phyloP scores from a whole-genome alignment of 2,329 filamentous ascomycete species.

The Herpotrichia juniperi region DNA sequence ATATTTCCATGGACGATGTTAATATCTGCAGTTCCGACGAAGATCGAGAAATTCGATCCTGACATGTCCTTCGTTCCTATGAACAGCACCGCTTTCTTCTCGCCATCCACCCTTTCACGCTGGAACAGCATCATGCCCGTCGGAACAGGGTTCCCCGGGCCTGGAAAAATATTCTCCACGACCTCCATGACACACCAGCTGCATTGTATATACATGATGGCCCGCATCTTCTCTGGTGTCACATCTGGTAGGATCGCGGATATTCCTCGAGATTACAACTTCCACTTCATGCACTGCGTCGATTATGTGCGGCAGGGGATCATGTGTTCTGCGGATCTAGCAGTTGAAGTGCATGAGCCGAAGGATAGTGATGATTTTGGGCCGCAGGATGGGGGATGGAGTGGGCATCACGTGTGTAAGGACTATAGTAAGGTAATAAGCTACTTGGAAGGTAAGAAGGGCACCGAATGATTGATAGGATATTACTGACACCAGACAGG shows the following conservation, averaged over 20 bases:
- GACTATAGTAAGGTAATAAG: conserved; percentile 15
- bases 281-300: conserved; percentile 18
- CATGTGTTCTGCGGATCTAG: conserved; percentile 20
- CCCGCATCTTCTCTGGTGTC: conserved; percentile 12
- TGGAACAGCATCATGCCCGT: conserved; percentile 16
- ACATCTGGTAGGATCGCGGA: neutral
- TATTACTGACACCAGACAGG: conserved; percentile 5
- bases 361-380: conserved; percentile 16
- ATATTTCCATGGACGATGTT: neutral
- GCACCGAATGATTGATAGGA: neutral
- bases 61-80: conserved; percentile 14
- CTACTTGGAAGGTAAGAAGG: conserved; percentile 14
- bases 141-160: conserved; percentile 8
- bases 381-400: conserved; percentile 13
- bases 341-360: conserved; percentile 15
- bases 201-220: conserved; percentile 17
- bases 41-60: conserved; percentile 14
- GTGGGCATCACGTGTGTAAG: conserved; percentile 17
- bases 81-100: conserved; percentile 13
- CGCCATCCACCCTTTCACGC: conserved; percentile 2
- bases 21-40: conserved; percentile 12
- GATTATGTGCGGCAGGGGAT: conserved; percentile 19
- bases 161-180: conserved; percentile 9
- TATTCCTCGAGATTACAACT: conserved; percentile 12
- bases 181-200: conserved; percentile 16